These are phyloP conservation scores for Posidonia oceanica DNA, from an alignment of 116 monocot genomes.

Conservation along the genomic window DNA sequence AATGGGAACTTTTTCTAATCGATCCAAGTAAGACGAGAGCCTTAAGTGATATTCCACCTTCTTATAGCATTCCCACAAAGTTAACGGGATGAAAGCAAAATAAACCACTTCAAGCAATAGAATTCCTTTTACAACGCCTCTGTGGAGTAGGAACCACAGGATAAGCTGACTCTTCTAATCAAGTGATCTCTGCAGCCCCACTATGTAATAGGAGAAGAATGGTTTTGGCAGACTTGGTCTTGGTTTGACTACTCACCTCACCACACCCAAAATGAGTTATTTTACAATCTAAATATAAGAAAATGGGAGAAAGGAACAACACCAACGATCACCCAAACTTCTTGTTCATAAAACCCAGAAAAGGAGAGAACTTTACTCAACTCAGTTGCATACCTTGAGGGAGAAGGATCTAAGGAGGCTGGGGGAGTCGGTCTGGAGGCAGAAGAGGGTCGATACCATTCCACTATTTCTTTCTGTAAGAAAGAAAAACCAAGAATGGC, in stretches of 20 bases:
- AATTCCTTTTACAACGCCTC: too few species aligned
- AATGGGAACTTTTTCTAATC: too few species aligned
- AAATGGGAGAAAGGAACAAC: too few species aligned
- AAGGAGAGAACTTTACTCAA: neutral
- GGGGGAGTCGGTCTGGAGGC: neutral
- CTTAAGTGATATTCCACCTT: too few species aligned
- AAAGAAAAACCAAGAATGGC: neutral
- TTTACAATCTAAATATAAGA: neutral
- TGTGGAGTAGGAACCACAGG: too few species aligned
- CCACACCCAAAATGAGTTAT: neutral
- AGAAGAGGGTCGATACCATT: neutral
- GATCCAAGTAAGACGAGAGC: too few species aligned
- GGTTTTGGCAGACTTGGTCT: neutral
- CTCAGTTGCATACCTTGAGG: neutral
- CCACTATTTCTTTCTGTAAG: neutral
- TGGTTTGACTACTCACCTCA: neutral
- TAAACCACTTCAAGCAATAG: too few species aligned
- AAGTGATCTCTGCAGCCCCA: neutral
- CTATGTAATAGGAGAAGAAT: neutral
- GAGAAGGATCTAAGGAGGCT: conserved; percentile 2
- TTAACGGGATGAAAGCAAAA: too few species aligned
- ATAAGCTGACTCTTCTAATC: neutral
- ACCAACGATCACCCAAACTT: too few species aligned
- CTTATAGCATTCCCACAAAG: too few species aligned
- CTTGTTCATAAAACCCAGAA: neutral